Base-by-base conservation (phyloP, 1,139 yeast species). In the Schwanniomyces etchellsii region DNA sequence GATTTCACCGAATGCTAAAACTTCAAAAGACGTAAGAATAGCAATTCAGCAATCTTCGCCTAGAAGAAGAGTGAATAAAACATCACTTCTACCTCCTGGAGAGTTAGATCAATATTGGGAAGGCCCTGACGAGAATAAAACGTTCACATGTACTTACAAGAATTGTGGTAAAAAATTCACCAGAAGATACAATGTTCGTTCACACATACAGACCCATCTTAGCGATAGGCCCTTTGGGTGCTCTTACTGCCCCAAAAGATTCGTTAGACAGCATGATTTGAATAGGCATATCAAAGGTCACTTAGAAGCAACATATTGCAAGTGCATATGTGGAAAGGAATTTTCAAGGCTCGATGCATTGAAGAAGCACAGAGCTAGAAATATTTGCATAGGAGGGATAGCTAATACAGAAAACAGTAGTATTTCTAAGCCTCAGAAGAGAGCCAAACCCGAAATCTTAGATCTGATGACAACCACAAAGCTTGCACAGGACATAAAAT, bases 191-290 rank as follows among this genome's bases (percentile, higher is more conserved):
- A 93, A 93, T 51, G 88, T 86, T n/a, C 70, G 97, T 38, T 86
- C 96, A 0, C 99, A 93, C 53, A 89, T 93, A 35, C 98, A 93
- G 53, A 93, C 98, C 1, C 99, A 93, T 64, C 62, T 93, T 32
- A 81, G 93, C 52, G 98, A 93, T 55, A 66, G 97, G 34, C 99
- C 99, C 1, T 81, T 79, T 57, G 66, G 65, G 4, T 79, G 82
- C 47, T 47, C 55, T 10, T 61, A 63, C 38, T 83, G 91, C 52
- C 74, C 77, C 4, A 80, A 84, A 40, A 69, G 79, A 29, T 84
- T 84, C 57, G 95, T 84, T 11, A 65, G 95, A 28, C 96, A 93
- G 42, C 98, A 93, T 52, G 99, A 93, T 57, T 66, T 93, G 45
- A 76, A 88, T 36, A 73, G 99, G 38, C 99, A 93, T 49, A 78